Conservation (phyloP, 225 moss, liverwort and hornwort genomes). For the Thuidium tamariscinum region DNA sequence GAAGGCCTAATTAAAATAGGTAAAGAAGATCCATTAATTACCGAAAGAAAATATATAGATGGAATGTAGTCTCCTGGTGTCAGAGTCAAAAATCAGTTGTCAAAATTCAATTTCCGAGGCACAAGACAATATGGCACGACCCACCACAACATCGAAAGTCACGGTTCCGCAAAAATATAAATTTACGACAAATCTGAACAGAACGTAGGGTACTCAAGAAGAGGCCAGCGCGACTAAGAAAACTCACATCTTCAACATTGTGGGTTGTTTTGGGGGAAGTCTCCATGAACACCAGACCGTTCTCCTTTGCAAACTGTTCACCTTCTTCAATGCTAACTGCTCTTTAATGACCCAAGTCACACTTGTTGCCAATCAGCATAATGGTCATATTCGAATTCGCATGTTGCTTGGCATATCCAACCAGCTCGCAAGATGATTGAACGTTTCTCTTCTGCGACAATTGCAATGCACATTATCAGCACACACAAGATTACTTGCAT, state of each 20-base stretch:
- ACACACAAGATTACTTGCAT: too few species aligned
- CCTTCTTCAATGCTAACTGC: conserved; percentile 88
- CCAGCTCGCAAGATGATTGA: conserved; percentile 86
- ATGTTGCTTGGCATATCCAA: conserved; percentile 84
- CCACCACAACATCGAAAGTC: background rate
- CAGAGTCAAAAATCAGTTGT: background rate
- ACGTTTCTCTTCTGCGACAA: conserved; percentile 53
- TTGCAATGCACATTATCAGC: background rate
- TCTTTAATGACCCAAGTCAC: conserved; percentile 77
- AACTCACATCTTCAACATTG: conserved; percentile 72
- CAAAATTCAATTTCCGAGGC: background rate
- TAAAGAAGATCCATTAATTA: background rate
- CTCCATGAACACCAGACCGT: conserved; percentile 88
- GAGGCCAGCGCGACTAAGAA: background rate
- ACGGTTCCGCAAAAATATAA: background rate
- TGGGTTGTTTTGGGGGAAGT: conserved; percentile 83
- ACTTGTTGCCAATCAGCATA: conserved; percentile 90
- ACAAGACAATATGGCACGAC: background rate
- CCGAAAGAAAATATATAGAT: background rate
- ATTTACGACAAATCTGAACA: background rate
- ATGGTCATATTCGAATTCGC: conserved; percentile 93
- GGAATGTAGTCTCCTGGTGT: too few species aligned
- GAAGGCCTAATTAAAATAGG: background rate
- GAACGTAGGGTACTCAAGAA: background rate
- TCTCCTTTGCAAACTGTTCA: conserved; percentile 90